Evolutionary conservation across 768 basidiomycete species (phyloP).

Genomic region (Clathrus columnatus): DNA sequence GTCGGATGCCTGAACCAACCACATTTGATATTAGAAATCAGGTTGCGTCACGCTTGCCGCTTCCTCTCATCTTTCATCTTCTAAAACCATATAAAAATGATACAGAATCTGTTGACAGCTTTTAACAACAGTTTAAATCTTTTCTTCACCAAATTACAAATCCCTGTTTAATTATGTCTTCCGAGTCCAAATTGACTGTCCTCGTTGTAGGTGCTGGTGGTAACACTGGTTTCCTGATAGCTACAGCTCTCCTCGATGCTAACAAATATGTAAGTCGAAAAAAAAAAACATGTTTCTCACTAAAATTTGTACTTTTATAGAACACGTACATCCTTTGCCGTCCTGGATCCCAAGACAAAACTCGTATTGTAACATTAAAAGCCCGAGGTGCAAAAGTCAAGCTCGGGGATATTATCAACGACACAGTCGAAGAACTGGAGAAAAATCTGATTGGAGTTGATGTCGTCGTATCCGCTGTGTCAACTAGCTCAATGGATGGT

Average conservation of each 20-base stretch:
- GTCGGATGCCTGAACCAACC: too few relatives aligned
- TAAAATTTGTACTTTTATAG: not conserved
- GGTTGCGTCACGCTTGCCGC: too few relatives aligned
- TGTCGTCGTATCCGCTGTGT: not conserved
- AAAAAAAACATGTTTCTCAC: too few relatives aligned
- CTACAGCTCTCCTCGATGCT: conserved; percentile 12
- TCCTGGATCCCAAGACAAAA: conserved; percentile 15
- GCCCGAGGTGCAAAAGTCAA: conserved; percentile 16
- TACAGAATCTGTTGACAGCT: too few relatives aligned
- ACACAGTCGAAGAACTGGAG: conserved; percentile 13
- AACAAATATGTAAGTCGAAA: conserved; percentile 15
- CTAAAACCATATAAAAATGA: too few relatives aligned
- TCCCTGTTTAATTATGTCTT: too few relatives aligned
- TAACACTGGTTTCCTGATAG: conserved; percentile 15
- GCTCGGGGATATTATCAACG: conserved; percentile 10
- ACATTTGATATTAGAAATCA: too few relatives aligned
- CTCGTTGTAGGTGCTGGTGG: conserved; percentile 19
- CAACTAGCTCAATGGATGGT: not conserved
- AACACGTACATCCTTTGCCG: not conserved
- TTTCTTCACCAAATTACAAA: too few relatives aligned
- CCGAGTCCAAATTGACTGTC: conserved; percentile 7
- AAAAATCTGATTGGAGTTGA: conserved; percentile 13
- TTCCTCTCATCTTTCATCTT: too few relatives aligned
- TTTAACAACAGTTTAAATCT: too few relatives aligned
- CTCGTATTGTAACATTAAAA: conserved; percentile 9